Percentiles rank a stretch among this genome's conserved stretches.
phyloP scores from a whole-genome alignment of 2,329 filamentous ascomycete species.

The Ceratocystiopsis brevicomis region DNA sequence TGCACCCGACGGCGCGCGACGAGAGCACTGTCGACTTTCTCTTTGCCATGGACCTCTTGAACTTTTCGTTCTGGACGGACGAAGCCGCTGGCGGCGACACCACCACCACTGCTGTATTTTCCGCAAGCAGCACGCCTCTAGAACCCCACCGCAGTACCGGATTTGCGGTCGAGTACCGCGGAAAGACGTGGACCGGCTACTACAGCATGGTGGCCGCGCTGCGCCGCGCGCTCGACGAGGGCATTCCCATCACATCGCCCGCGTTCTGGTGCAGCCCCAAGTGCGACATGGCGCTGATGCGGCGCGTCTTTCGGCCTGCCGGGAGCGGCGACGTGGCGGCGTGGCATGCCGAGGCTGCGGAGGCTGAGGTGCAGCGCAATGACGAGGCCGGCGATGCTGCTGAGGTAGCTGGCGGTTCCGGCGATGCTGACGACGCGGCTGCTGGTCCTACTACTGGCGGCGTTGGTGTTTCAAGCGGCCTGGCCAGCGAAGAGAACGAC shows the following conservation, averaged over 20 bases:
- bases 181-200: conserved; percentile 77
- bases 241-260: conserved; percentile 73
- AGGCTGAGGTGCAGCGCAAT: no score
- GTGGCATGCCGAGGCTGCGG: no score
- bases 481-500: no score
- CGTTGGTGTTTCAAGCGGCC: no score
- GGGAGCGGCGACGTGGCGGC: conserved; percentile 51
- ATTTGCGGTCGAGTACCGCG: conserved; percentile 68
- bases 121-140: no score
- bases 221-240: conserved; percentile 75
- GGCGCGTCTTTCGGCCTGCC: conserved; percentile 59
- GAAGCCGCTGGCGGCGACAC: conserved; percentile 14
- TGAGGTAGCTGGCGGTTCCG: no score
- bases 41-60: conserved; percentile 91
- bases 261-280: conserved; percentile 66
- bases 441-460: no score
- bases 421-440: no score
- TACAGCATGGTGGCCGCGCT: conserved; percentile 81
- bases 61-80: conserved; percentile 87
- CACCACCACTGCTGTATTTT: no score
- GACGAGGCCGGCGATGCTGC: no score
- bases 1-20: conserved; percentile 72
- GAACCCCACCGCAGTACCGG: no score
- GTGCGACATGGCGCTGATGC: conserved; percentile 55
- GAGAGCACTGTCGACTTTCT: conserved; percentile 75